A percentile compares a stretch with the other conserved stretches of the same genome.
phyloP scores from a whole-genome alignment of 2,329 filamentous ascomycete genomes.

The Stagonosporopsis vannaccii region DNA sequence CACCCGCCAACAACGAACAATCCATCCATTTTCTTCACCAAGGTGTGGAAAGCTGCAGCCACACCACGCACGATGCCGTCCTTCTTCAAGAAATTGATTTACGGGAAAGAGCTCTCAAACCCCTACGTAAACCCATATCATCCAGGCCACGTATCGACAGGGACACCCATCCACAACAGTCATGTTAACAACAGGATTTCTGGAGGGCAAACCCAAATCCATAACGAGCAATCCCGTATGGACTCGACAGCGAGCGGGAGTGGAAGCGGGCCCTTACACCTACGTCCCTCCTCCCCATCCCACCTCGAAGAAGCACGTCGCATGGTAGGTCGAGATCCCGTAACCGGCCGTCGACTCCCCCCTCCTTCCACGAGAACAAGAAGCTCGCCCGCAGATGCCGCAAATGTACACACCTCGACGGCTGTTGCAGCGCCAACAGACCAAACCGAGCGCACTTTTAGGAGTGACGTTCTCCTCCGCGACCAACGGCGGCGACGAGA shows the following conservation, averaged over 20 bases:
- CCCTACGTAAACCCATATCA: constrained; percentile 10
- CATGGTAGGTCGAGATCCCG: not conserved
- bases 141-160: constrained; percentile 1
- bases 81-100: constrained; percentile 9
- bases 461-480: not conserved
- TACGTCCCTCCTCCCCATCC: not conserved
- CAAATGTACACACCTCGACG: no score
- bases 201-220: no score
- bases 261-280: no score
- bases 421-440: not conserved
- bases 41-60: no score
- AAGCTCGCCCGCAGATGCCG: not conserved
- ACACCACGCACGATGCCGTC: constrained; percentile 2
- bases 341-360: not conserved
- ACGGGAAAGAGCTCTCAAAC: constrained; percentile 10
- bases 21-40: no score
- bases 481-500: not conserved
- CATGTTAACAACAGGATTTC: no score
- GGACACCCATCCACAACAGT: no score
- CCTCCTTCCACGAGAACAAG: not conserved
- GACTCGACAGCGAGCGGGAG: no score
- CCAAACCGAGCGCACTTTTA: not conserved
- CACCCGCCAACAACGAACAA: not conserved
- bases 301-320: not conserved
- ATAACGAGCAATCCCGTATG: no score